Conservation (phyloP, 164 flowering plant genomes). For the Stephania yunnanensis region DNA sequence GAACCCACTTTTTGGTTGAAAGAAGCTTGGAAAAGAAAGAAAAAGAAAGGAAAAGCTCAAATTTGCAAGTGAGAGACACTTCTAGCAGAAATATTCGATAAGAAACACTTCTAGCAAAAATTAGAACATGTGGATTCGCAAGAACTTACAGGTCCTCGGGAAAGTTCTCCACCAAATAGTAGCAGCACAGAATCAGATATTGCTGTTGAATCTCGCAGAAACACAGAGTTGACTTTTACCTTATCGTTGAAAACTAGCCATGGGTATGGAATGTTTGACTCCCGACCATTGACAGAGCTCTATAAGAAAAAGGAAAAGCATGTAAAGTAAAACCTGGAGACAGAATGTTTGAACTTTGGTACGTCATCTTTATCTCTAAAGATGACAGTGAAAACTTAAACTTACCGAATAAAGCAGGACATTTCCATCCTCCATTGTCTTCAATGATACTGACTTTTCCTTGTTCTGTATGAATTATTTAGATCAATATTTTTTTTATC, state of each 20-base stretch:
- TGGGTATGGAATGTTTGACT: conserved; percentile 70
- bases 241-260: conserved; percentile 97
- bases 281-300: conserved; percentile 86
- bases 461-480: conserved; percentile 52
- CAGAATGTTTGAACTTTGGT: neutral
- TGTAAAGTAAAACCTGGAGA: neutral
- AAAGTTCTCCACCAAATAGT: conserved; percentile 82
- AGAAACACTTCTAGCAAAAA: neutral
- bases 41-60: neutral
- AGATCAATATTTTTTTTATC: neutral
- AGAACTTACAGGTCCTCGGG: conserved; percentile 46
- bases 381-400: conserved; percentile 5
- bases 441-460: conserved; percentile 64
- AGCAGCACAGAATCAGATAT: conserved; percentile 85
- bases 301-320: conserved; percentile 19
- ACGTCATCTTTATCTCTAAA: neutral
- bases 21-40: neutral
- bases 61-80: neutral
- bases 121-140: neutral
- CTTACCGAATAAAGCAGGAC: conserved; percentile 81
- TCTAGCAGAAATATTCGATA: neutral
- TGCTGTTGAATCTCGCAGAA: conserved; percentile 89
- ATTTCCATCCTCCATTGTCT: conserved; percentile 96
- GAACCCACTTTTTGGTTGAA: neutral
- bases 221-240: conserved; percentile 82